Evolutionary conservation across 2,329 filamentous ascomycete species (phyloP), one percentile per base, ranked within the genome.

Genomic region (Lasiodiplodia hormozganensis): DNA sequence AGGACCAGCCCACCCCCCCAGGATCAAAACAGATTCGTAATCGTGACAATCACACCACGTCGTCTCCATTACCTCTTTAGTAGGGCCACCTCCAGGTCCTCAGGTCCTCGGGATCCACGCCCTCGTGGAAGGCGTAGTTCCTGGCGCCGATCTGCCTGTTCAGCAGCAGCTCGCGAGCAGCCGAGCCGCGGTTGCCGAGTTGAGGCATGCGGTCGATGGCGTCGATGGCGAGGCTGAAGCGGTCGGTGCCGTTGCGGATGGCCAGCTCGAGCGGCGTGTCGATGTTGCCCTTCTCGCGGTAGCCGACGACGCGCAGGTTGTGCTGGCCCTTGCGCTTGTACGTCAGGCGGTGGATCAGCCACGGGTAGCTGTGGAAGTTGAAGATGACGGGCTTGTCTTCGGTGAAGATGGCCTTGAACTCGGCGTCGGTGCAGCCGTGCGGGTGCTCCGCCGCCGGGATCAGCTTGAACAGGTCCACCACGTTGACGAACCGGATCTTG

Each of bases 321-420:
- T 84, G 77, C 77, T 86, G 87, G 5, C 90, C 91, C 1, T 88
- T 89, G 0, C 91, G 88, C 81, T 91, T 90, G 82, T 93, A 94
- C 0, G 90, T 91, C 72, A 94, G 80, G 62, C 91, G 86, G 81
- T 94, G 91, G 64, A 94, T 87, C 74, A 94, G 84, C 90, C 90
- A 94, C 10, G 92, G 91, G 81, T 94, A 94, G 38, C 88, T 90
- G 82, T 94, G 92, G 87, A 94, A 94, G 82, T 93, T 94, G 84
- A 94, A 94, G 76, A 94, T 88, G 76, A 93, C 83, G 25, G 91
- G 92, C 72, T 85, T 89, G 82, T 93, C 83, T 18, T 85, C 83
- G 0, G 91, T 94, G 84, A 94, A 94, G 71, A 93, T 81, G 49
- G 89, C 83, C 16, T 79, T 80, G 87, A 89, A 94, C 76, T 93